These are phyloP conservation scores for Diophrys sp. DNA, from an alignment of 73 alveolate species.

Conservation along the genomic window DNA sequence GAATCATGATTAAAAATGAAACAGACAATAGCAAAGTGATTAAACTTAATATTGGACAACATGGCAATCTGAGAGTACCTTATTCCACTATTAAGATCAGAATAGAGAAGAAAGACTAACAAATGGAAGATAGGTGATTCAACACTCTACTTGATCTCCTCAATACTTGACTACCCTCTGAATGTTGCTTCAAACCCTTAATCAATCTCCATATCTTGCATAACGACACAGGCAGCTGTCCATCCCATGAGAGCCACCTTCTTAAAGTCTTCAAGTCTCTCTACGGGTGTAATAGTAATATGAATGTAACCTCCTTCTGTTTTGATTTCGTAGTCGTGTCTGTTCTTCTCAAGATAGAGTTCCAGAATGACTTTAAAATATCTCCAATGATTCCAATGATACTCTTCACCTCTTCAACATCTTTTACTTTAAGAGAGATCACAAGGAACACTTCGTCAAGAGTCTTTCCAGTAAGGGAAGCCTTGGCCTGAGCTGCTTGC, in stretches of 20 bases:
- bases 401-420: slow-evolving; percentile 6
- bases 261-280: not conserved
- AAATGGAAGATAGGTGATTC: slow-evolving; percentile 21
- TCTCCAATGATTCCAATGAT: slow-evolving; percentile 8
- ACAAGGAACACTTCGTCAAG: slow-evolving; percentile 9
- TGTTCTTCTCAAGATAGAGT: slow-evolving; percentile 1
- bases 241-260: not conserved
- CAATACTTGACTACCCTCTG: slow-evolving; percentile 15
- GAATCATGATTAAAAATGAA: too few relatives aligned
- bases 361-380: not conserved
- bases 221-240: not conserved
- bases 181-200: slow-evolving; percentile 24
- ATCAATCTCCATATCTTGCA: slow-evolving; percentile 12
- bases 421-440: not conserved
- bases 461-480: too few relatives aligned
- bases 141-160: slow-evolving; percentile 21
- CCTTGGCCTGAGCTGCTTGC: not conserved
- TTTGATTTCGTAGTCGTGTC: slow-evolving; percentile 5
- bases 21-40: too few relatives aligned
- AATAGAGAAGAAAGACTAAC: too few relatives aligned
- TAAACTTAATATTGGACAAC: too few relatives aligned
- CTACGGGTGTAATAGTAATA: slow-evolving; percentile 15
- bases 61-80: too few relatives aligned
- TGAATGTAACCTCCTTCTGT: slow-evolving; percentile 4
- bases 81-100: too few relatives aligned